Conservation (phyloP, 176 grass and related monocot genomes). For the Eleusine coracana region DNA sequence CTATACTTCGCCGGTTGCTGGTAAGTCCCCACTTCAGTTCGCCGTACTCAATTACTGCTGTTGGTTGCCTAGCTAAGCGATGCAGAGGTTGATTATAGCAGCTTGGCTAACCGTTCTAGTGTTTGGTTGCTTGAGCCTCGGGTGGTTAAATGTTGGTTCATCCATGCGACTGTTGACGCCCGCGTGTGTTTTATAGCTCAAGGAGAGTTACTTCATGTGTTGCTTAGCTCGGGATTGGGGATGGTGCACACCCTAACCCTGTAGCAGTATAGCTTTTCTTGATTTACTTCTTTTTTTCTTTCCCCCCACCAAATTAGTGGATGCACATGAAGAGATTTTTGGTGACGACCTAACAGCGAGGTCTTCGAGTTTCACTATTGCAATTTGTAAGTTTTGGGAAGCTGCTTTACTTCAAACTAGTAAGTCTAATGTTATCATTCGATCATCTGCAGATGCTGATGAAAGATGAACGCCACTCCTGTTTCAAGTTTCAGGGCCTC, state of each 20-base stretch:
- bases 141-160: not conserved
- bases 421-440: not conserved
- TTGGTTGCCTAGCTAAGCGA: not conserved
- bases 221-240: constrained; percentile 18
- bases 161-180: not conserved
- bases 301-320: not conserved
- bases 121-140: constrained; percentile 6
- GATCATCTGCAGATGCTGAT: constrained; percentile 14
- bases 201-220: not conserved
- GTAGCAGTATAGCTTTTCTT: constrained; percentile 16
- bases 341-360: not conserved
- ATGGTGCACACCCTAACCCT: not conserved
- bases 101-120: not conserved
- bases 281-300: not conserved
- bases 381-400: not conserved
- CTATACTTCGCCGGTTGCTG: not conserved
- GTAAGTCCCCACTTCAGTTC: constrained; percentile 32
- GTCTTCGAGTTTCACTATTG: not conserved
- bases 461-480: constrained; percentile 24
- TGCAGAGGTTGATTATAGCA: constrained; percentile 10
- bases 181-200: not conserved
- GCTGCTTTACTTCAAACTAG: not conserved
- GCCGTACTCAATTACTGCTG: not conserved
- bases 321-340: not conserved
- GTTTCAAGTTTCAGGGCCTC: constrained; percentile 21